These are phyloP conservation scores for Sequoiadendron giganteum DNA, from an alignment of 75 land plant genomes.

Conservation along the genomic window DNA sequence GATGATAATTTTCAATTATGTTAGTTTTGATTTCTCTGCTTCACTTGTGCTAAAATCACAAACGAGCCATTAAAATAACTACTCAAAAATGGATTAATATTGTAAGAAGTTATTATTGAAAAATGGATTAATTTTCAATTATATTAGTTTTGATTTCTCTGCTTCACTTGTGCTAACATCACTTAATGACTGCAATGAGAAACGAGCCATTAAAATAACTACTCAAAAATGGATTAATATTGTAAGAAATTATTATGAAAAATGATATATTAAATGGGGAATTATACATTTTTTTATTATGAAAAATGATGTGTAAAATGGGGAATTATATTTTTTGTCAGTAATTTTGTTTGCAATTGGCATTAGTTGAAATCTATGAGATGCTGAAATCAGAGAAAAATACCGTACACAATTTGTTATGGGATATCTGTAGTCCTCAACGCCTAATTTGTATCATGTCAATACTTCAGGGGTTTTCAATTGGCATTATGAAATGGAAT, in stretches of 20 bases:
- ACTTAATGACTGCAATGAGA: background rate
- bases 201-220: background rate
- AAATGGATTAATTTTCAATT: too few relatives aligned
- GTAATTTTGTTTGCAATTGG: background rate
- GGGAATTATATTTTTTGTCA: background rate
- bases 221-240: too few relatives aligned
- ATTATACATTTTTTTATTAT: background rate
- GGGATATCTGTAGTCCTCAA: too few relatives aligned
- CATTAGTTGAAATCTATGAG: background rate
- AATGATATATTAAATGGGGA: too few relatives aligned
- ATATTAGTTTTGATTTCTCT: too few relatives aligned
- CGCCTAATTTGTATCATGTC: too few relatives aligned
- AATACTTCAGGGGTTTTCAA: too few relatives aligned
- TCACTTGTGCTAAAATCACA: background rate
- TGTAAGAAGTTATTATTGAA: background rate
- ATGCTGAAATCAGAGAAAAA: background rate
- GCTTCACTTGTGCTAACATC: background rate
- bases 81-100: too few relatives aligned
- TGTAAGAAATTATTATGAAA: background rate
- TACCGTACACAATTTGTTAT: background rate
- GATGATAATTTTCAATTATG: background rate
- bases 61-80: background rate
- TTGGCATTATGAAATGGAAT: background rate
- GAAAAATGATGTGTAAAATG: too few relatives aligned
- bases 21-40: background rate